Conservation (phyloP, 257 asterid genomes). For the Eustoma russellianum region DNA sequence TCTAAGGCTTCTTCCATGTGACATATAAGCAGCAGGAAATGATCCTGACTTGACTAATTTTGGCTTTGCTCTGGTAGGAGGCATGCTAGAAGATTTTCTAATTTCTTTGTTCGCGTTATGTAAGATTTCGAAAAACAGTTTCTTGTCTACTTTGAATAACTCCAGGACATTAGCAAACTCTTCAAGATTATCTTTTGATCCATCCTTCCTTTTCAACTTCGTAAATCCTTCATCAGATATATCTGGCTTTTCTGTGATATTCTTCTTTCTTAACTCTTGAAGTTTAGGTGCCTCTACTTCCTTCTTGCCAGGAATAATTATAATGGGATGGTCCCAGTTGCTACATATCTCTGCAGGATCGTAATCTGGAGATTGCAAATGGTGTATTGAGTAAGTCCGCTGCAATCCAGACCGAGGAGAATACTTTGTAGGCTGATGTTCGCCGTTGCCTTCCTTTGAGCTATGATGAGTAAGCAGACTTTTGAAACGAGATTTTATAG, state of each 20-base stretch:
- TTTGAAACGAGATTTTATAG: slow-evolving; percentile 50
- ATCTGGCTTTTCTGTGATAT: slow-evolving; percentile 6
- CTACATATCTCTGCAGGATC: slow-evolving; percentile 20
- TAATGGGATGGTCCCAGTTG: slow-evolving; percentile 31
- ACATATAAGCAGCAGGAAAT: slow-evolving; percentile 37
- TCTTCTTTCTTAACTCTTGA: slow-evolving; percentile 5
- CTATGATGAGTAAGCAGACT: slow-evolving; percentile 35
- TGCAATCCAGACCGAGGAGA: slow-evolving; percentile 25
- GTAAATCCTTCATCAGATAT: slow-evolving; percentile 2
- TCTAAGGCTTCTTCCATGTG: slow-evolving; percentile 27
- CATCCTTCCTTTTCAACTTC: slow-evolving; percentile 8
- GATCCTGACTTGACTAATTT: slow-evolving; percentile 58
- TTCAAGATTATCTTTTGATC: slow-evolving; percentile 8
- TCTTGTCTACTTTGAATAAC: slow-evolving; percentile 38
- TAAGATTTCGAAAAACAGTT: slow-evolving; percentile 31
- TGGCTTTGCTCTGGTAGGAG: slow-evolving; percentile 19
- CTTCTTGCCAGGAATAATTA: slow-evolving; percentile 24
- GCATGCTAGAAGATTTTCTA: slow-evolving; percentile 21
- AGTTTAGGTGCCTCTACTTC: slow-evolving; percentile 15
- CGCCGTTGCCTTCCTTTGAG: slow-evolving; percentile 17
- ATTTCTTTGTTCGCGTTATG: slow-evolving; percentile 25
- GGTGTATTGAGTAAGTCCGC: slow-evolving; percentile 58
- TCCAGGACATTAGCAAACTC: slow-evolving; percentile 29
- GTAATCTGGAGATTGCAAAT: slow-evolving; percentile 33
- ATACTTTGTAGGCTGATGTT: slow-evolving; percentile 13